A percentile compares a stretch with the other conserved stretches of the same genome.
phyloP scores from a whole-genome alignment of 2,329 filamentous ascomycete species.

The Curvularia lunata region DNA sequence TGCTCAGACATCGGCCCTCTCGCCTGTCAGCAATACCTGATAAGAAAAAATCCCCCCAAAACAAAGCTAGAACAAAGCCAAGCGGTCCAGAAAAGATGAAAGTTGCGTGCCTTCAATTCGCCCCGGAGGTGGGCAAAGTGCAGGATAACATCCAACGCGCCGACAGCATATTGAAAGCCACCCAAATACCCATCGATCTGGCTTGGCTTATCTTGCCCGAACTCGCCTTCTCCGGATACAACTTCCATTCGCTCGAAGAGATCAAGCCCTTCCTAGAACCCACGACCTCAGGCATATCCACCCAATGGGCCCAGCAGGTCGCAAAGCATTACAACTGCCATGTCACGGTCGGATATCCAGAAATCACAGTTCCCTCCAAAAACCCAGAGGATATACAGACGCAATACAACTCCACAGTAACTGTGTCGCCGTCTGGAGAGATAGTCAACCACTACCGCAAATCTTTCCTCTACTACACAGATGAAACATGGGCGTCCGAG shows the following conservation, averaged over 20 bases:
- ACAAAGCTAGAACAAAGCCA: background rate
- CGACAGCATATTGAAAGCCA: conserved; percentile 65
- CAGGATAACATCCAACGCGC: conserved; percentile 73
- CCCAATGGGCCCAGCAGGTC: conserved; percentile 72
- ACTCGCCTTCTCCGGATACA: conserved; percentile 81
- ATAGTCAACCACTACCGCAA: conserved; percentile 68
- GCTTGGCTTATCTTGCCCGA: conserved; percentile 78
- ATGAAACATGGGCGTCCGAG: conserved; percentile 68
- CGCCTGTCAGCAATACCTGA: background rate
- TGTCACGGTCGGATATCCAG: conserved; percentile 77
- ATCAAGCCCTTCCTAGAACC: conserved; percentile 74
- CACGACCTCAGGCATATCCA: conserved; percentile 68
- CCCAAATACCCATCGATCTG: conserved; percentile 54
- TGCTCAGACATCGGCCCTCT: background rate
- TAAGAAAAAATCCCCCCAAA: background rate
- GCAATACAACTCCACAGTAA: conserved; percentile 66
- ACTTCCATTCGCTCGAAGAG: conserved; percentile 72
- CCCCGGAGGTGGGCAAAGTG: conserved; percentile 71
- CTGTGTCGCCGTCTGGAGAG: conserved; percentile 61
- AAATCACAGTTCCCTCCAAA: conserved; percentile 51
- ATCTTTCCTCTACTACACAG: conserved; percentile 70
- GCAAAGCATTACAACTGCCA: conserved; percentile 71
- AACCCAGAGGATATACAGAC: conserved; percentile 28
- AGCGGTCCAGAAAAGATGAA: conserved; percentile 57
- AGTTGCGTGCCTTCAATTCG: conserved; percentile 74